Conservation (phyloP, 169 alveolate species). For the Cryptosporidium bovis region DNA sequence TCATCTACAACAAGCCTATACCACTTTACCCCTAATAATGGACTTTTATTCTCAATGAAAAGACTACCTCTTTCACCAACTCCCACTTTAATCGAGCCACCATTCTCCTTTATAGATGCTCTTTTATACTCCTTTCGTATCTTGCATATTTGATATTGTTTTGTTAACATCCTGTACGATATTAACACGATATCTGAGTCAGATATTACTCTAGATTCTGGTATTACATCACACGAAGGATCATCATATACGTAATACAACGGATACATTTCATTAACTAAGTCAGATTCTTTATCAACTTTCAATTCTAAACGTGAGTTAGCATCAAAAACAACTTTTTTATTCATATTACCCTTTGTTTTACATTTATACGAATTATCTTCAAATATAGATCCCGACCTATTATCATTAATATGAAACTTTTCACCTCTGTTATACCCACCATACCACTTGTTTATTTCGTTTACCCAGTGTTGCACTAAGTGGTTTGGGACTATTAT, state of each 20-base stretch:
- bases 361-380: background rate
- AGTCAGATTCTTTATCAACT: background rate
- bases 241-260: conserved; percentile 30
- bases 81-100: background rate
- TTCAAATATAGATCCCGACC: background rate
- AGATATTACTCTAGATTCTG: conserved; percentile 2
- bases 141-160: conserved; percentile 54
- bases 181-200: conserved; percentile 14
- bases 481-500: conserved; percentile 64
- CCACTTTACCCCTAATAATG: conserved; percentile 49
- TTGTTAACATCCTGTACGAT: conserved; percentile 71
- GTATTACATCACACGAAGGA: conserved; percentile 28
- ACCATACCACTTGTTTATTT: conserved; percentile 52
- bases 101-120: conserved; percentile 1
- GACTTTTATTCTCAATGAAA: conserved; percentile 37
- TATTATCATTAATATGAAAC: background rate
- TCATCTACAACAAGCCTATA: conserved; percentile 47
- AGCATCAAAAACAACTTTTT: background rate
- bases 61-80: background rate
- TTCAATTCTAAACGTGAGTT: background rate
- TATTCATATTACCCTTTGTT: background rate
- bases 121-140: conserved; percentile 24
- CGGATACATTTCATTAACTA: background rate
- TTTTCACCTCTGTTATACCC: background rate
- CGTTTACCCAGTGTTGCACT: conserved; percentile 59